phyloP scores from a whole-genome alignment of 2,329 filamentous ascomycete species.

The Talaromyces sp. region DNA sequence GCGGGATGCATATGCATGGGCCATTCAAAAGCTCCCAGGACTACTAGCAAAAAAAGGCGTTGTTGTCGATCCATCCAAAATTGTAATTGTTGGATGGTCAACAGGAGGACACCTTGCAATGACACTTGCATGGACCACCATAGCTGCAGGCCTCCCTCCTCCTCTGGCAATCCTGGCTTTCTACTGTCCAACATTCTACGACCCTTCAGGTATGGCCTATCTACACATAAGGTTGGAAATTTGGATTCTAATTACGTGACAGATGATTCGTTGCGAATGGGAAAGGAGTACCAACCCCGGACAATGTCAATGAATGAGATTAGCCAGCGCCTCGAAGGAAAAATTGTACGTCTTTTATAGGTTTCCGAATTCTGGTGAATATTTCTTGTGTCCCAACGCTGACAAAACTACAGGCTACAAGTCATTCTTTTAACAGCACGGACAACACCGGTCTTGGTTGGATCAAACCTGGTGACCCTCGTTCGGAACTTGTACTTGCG shows the following conservation, averaged over 20 bases:
- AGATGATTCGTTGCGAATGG: background rate
- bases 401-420: background rate
- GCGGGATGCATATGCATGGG: background rate
- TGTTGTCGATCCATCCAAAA: background rate
- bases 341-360: background rate
- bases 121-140: background rate
- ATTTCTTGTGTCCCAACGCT: background rate
- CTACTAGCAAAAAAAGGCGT: background rate
- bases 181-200: constrained; percentile 1
- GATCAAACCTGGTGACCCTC: constrained; percentile 25
- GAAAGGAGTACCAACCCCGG: background rate
- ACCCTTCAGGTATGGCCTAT: background rate
- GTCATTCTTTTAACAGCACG: background rate
- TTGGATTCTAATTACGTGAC: background rate
- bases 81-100: constrained; percentile 4
- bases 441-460: constrained; percentile 9
- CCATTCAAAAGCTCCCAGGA: background rate
- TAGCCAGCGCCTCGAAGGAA: background rate
- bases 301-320: background rate
- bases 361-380: background rate
- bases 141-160: background rate
- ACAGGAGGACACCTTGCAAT: constrained; percentile 6
- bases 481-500: constrained; percentile 34
- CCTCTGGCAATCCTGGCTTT: background rate
- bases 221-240: background rate